These are phyloP conservation scores for Alternaria sp. DNA, from an alignment of 2,329 filamentous ascomycete genomes.

Conservation along the genomic window DNA sequence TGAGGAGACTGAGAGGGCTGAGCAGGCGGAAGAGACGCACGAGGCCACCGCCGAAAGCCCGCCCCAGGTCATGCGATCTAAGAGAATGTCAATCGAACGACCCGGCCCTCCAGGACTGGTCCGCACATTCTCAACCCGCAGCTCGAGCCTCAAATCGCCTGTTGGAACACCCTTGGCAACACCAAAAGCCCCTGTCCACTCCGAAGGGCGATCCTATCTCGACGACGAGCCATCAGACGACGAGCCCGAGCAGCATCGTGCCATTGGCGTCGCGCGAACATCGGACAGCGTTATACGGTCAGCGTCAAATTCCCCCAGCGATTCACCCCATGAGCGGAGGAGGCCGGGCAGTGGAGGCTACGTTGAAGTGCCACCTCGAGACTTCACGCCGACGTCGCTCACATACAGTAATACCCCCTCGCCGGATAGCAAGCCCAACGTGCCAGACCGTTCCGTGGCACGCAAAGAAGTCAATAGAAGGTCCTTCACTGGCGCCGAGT, in stretches of 20 bases:
- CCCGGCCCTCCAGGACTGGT: constrained; percentile 41
- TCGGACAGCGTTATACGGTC: constrained; percentile 47
- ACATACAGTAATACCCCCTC: constrained; percentile 34
- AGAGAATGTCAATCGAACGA: constrained; percentile 46
- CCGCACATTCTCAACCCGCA: constrained; percentile 43
- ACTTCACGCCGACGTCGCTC: constrained; percentile 27
- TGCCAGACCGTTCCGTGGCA: constrained; percentile 27
- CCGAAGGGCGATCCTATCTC: constrained; percentile 35
- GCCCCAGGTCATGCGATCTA: constrained; percentile 41
- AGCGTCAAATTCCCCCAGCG: constrained; percentile 33
- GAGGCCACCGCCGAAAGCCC: constrained; percentile 30
- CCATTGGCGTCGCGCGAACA: constrained; percentile 53
- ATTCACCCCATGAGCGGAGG: constrained; percentile 19
- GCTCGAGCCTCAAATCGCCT: constrained; percentile 32
- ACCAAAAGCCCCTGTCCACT: constrained; percentile 14
- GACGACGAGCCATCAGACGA: constrained; percentile 37
- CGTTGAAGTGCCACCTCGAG: constrained; percentile 37
- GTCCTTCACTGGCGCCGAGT: constrained; percentile 13
- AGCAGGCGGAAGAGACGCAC: constrained; percentile 24
- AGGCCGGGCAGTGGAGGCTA: constrained; percentile 30
- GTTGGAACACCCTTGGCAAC: constrained; percentile 25
- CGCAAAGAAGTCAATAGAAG: constrained; percentile 28
- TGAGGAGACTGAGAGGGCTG: constrained; percentile 22
- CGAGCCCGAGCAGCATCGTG: constrained; percentile 29
- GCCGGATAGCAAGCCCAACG: constrained; percentile 26